A percentile compares a stretch with the other conserved stretches of the same genome.
phyloP scores from a whole-genome alignment of 148 eudicot species.

The Polygonum maritimum region DNA sequence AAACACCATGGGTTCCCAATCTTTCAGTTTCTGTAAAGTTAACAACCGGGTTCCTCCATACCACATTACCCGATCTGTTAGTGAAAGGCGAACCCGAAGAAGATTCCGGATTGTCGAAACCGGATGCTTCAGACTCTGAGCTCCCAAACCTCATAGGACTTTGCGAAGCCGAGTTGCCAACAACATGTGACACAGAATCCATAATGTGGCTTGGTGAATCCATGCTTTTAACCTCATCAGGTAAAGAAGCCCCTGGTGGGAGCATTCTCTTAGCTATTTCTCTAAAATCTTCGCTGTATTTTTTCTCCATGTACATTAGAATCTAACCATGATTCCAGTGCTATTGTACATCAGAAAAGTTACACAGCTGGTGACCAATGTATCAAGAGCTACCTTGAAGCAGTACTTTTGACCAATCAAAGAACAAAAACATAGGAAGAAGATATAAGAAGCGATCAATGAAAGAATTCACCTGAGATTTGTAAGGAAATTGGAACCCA shows the following conservation, averaged over 20 bases:
- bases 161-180: slow-evolving; percentile 37
- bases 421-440: neutral
- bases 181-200: slow-evolving; percentile 32
- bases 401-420: too few species aligned
- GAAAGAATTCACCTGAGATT: neutral
- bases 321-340: neutral
- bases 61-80: slow-evolving; percentile 27
- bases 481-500: neutral
- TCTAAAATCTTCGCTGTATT: slow-evolving; percentile 42
- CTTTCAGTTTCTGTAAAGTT: slow-evolving; percentile 59
- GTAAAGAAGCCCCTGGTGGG: slow-evolving; percentile 64
- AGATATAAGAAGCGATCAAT: neutral
- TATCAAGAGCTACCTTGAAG: neutral
- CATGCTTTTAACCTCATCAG: slow-evolving; percentile 38
- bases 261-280: slow-evolving; percentile 68
- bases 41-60: slow-evolving; percentile 59
- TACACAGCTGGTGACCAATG: neutral
- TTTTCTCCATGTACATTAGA: slow-evolving; percentile 38
- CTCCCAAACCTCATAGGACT: slow-evolving; percentile 66
- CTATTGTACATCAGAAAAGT: neutral
- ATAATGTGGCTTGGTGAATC: slow-evolving; percentile 32
- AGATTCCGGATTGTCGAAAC: slow-evolving; percentile 57
- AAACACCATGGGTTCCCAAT: slow-evolving; percentile 33
- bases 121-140: slow-evolving; percentile 78
- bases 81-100: slow-evolving; percentile 60